A percentile compares a stretch with the other conserved stretches of the same genome.
phyloP scores from a whole-genome alignment of 495 filamentous ascomycete genomes.

The Astrocystis sublimbata region DNA sequence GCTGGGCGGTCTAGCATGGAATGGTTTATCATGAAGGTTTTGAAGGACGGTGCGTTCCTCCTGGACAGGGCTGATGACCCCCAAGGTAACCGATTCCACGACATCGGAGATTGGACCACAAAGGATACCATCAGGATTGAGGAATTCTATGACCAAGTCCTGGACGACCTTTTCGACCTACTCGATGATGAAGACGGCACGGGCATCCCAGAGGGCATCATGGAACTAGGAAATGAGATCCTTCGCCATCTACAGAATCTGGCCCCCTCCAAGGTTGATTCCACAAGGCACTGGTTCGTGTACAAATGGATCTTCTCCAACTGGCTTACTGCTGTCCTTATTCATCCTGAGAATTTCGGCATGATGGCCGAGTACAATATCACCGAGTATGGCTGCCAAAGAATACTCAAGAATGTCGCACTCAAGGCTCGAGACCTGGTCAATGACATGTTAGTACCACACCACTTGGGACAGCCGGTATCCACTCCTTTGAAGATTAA shows the following conservation, averaged over 20 bases:
- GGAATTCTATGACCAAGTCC: conserved; percentile 84
- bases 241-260: conserved; percentile 73
- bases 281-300: conserved; percentile 76
- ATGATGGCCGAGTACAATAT: conserved; percentile 91
- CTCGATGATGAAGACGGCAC: conserved; percentile 76
- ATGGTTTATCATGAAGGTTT: conserved; percentile 87
- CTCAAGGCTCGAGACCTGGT: conserved; percentile 75
- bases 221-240: conserved; percentile 81
- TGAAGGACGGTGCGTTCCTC: conserved; percentile 89
- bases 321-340: conserved; percentile 80
- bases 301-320: conserved; percentile 90
- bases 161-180: conserved; percentile 80
- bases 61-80: conserved; percentile 76
- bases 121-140: conserved; percentile 78
- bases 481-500: conserved; percentile 67
- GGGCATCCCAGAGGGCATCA: conserved; percentile 79
- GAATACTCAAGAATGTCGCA: conserved; percentile 82
- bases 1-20: conserved; percentile 85
- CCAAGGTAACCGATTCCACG: conserved; percentile 60
- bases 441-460: conserved; percentile 57
- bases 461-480: conserved; percentile 58
- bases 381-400: conserved; percentile 82
- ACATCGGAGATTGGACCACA: conserved; percentile 61
- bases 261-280: conserved; percentile 54
- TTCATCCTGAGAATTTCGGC: conserved; percentile 86